phyloP scores from a whole-genome alignment of 306 rosid genomes.

The Citrullus mucosospermus region DNA sequence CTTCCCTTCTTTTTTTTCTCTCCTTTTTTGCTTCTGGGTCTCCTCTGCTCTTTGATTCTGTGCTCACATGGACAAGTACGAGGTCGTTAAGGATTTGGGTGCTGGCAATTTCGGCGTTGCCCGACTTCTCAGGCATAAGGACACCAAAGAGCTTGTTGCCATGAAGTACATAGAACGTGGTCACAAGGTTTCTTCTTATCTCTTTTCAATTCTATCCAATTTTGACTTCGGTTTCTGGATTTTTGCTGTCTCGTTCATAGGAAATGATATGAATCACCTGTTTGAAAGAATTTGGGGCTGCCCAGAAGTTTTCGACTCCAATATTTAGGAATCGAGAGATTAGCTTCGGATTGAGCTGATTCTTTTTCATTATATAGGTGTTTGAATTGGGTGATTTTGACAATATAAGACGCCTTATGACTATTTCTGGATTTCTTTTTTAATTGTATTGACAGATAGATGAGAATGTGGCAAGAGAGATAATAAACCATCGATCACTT shows the following conservation, averaged over 20 bases:
- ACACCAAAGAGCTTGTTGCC: slow-evolving; percentile 8
- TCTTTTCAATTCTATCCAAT: background rate
- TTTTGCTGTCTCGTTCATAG: background rate
- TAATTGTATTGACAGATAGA: background rate
- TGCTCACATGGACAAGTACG: background rate
- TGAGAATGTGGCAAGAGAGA: slow-evolving; percentile 13
- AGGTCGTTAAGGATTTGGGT: slow-evolving; percentile 6
- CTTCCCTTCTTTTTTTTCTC: background rate
- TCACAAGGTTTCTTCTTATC: background rate
- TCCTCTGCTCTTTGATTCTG: background rate
- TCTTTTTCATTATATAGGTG: background rate
- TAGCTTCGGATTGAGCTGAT: background rate
- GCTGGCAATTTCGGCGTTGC: slow-evolving; percentile 10
- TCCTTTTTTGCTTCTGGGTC: background rate
- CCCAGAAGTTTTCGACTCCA: background rate
- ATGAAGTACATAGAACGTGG: slow-evolving; percentile 11
- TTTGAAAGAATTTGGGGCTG: background rate
- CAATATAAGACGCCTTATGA: background rate
- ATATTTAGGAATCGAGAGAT: background rate
- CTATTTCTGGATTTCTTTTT: background rate
- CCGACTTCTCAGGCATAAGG: background rate
- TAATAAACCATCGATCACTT: slow-evolving; percentile 8
- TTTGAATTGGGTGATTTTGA: background rate
- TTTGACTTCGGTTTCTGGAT: background rate
- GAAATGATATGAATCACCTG: background rate